A percentile compares a stretch with the other conserved stretches of the same genome.
Evolutionary conservation across 2,329 filamentous ascomycete genomes (phyloP).

Genomic region (Exophiala sp.): DNA sequence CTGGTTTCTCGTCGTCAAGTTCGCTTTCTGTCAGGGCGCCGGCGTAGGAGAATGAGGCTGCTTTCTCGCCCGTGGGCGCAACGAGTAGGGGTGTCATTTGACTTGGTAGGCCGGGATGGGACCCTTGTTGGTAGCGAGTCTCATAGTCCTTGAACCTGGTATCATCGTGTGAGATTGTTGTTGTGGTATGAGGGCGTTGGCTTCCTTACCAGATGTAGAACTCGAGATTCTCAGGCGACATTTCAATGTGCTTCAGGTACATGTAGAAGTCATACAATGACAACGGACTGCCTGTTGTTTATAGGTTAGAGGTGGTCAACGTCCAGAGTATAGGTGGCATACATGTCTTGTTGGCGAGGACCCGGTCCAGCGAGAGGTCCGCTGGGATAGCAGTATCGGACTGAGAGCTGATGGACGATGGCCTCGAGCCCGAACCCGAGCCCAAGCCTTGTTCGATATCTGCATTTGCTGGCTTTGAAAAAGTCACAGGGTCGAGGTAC

Average conservation of each 20-base stretch:
- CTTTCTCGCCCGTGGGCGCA: slow-evolving; percentile 7
- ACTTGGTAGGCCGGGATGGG: background rate
- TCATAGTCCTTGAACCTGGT: slow-evolving; percentile 21
- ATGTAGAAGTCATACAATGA: slow-evolving; percentile 23
- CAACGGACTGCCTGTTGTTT: slow-evolving; percentile 16
- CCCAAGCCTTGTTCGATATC: slow-evolving; percentile 14
- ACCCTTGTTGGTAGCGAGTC: slow-evolving; percentile 7
- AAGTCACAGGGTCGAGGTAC: slow-evolving; percentile 16
- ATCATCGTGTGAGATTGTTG: background rate
- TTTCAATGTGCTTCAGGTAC: slow-evolving; percentile 23
- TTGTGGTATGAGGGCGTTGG: background rate
- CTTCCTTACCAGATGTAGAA: slow-evolving; percentile 19
- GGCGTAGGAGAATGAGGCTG: background rate
- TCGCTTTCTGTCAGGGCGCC: background rate
- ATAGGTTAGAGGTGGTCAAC: background rate
- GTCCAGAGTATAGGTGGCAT: background rate
- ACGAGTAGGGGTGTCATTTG: slow-evolving; percentile 7
- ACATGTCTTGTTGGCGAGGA: slow-evolving; percentile 23
- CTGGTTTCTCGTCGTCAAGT: background rate
- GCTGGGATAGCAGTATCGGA: slow-evolving; percentile 15
- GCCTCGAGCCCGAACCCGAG: slow-evolving; percentile 6
- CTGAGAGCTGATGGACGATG: slow-evolving; percentile 14
- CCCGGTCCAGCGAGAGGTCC: slow-evolving; percentile 14
- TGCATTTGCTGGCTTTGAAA: slow-evolving; percentile 11
- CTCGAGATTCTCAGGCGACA: slow-evolving; percentile 21